phyloP scores from a whole-genome alignment of 495 filamentous ascomycete species.

The Tuber umbilicatum region DNA sequence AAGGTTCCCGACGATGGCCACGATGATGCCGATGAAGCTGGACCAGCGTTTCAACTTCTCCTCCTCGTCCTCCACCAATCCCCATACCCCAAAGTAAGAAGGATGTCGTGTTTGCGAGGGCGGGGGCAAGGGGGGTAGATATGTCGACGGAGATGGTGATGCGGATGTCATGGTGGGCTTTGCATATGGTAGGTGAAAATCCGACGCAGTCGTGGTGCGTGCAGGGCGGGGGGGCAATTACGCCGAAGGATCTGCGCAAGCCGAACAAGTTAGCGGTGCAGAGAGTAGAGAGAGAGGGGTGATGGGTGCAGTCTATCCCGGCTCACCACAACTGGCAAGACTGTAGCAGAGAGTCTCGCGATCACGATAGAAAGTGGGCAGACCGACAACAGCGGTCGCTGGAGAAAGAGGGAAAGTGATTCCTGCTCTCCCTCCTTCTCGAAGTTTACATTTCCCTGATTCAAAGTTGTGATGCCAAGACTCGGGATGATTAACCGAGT shows the following conservation, averaged over 20 bases:
- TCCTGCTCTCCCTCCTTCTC: background rate
- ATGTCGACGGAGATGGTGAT: constrained; percentile 2
- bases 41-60: constrained; percentile 68
- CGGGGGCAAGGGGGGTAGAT: constrained; percentile 2
- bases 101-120: background rate
- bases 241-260: constrained; percentile 13
- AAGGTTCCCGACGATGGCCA: constrained; percentile 83
- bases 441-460: background rate
- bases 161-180: constrained; percentile 1
- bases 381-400: background rate
- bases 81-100: background rate
- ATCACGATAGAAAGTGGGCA: background rate
- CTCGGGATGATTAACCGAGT: background rate
- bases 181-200: background rate
- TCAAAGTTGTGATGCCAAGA: background rate
- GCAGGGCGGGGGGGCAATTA: constrained; percentile 9
- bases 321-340: background rate
- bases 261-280: background rate
- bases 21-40: constrained; percentile 86
- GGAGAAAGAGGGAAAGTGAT: background rate
- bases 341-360: background rate
- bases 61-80: constrained; percentile 40
- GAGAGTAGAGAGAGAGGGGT: background rate
- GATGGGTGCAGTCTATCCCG: background rate
- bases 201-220: constrained; percentile 6